Evolutionary conservation across 495 filamentous ascomycete genomes (phyloP).

Genomic region (Lentithecium fluviatile): DNA sequence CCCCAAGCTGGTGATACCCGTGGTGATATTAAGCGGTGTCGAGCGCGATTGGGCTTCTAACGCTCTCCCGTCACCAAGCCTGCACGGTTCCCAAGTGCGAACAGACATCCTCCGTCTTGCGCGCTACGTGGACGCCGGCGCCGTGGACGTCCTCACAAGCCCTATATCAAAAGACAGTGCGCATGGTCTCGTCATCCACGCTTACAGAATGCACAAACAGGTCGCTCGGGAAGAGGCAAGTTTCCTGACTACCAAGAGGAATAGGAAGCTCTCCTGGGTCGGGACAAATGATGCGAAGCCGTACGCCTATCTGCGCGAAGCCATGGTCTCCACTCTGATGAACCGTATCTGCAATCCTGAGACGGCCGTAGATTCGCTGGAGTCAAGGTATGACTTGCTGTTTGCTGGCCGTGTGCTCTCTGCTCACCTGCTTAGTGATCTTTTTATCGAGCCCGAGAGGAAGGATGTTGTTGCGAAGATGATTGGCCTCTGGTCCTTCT

Average conservation of each 20-base stretch:
- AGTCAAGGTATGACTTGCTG: constrained; percentile 45
- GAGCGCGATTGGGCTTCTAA: constrained; percentile 33
- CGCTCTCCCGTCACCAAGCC: constrained; percentile 31
- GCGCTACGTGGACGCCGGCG: constrained; percentile 78
- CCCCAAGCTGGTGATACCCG: constrained; percentile 37
- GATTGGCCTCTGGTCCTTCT: constrained; percentile 82
- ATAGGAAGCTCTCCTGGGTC: constrained; percentile 87
- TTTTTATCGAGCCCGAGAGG: constrained; percentile 54
- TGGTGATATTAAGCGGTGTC: constrained; percentile 38
- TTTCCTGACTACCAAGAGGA: constrained; percentile 63
- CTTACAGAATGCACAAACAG: constrained; percentile 74
- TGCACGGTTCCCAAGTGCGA: constrained; percentile 38
- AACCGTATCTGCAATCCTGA: constrained; percentile 81
- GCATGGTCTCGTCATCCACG: constrained; percentile 73
- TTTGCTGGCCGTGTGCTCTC: not conserved
- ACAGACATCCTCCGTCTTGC: constrained; percentile 53
- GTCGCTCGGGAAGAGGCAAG: constrained; percentile 66
- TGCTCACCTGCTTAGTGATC: constrained; percentile 39
- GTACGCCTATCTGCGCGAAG: constrained; percentile 85
- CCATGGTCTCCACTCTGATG: constrained; percentile 88
- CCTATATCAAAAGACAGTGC: constrained; percentile 70
- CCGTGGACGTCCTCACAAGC: constrained; percentile 76
- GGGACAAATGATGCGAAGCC: constrained; percentile 81
- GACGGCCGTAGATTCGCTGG: constrained; percentile 54
- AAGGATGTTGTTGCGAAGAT: constrained; percentile 63